These are phyloP conservation scores for Leishmania major DNA, from an alignment of 208 protist species.

Conservation along the genomic window DNA sequence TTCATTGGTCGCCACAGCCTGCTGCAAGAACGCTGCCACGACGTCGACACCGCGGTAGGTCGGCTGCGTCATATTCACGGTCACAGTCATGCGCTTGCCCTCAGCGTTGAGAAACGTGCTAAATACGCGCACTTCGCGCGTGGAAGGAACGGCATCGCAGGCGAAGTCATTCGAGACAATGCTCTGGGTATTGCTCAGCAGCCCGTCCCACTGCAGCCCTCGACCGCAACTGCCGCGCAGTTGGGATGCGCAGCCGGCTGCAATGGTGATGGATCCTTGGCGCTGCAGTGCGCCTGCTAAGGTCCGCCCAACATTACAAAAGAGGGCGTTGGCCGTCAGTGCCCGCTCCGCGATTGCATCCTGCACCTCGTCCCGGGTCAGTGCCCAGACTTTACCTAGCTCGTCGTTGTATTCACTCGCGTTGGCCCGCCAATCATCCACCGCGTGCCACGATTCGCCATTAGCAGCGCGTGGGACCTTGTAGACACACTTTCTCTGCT, in stretches of 20 bases:
- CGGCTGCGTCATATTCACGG: conserved; percentile 50
- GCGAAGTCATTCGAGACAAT: conserved; percentile 19
- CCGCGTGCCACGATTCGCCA: conserved; percentile 18
- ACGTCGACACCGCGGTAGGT: conserved; percentile 79
- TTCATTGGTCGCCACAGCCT: conserved; percentile 61
- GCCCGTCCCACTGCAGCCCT: conserved; percentile 7
- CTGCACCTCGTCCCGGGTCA: conserved; percentile 47
- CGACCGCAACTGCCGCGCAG: conserved; percentile 3
- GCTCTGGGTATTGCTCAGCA: conserved; percentile 24
- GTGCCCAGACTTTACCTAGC: conserved; percentile 53
- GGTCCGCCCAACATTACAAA: conserved; percentile 15
- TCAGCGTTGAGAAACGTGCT: conserved; percentile 73
- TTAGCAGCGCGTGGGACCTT: conserved; percentile 12
- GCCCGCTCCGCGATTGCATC: conserved; percentile 28
- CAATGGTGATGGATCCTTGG: not conserved
- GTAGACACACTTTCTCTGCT: conserved; percentile 53
- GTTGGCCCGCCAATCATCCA: conserved; percentile 25
- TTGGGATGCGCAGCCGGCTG: not conserved
- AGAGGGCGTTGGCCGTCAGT: conserved; percentile 20
- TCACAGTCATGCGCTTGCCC: conserved; percentile 55
- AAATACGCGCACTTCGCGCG: conserved; percentile 72
- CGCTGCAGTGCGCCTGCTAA: not conserved
- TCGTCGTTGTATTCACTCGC: conserved; percentile 22
- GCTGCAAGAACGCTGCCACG: conserved; percentile 73
- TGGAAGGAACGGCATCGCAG: conserved; percentile 13